These are phyloP conservation scores for Fusarium sp. DNA, from an alignment of 2,329 filamentous ascomycete species.

Conservation along the genomic window DNA sequence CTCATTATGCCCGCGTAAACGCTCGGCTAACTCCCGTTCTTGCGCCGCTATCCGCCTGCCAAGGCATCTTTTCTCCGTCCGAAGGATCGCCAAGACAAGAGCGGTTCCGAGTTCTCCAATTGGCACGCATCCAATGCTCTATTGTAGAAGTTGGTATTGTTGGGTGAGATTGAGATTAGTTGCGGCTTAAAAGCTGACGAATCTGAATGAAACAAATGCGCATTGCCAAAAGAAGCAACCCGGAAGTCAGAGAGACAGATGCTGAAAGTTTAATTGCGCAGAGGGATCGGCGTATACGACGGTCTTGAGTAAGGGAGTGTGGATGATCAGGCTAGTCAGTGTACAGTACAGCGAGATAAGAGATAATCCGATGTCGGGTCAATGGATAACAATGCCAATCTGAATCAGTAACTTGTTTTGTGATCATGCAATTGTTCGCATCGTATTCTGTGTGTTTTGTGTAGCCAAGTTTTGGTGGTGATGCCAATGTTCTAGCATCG, in stretches of 20 bases:
- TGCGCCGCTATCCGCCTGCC: constrained; percentile 8
- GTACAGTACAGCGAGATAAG: neutral
- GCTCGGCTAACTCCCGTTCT: constrained; percentile 11
- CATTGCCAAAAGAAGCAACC: neutral
- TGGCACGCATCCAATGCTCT: neutral
- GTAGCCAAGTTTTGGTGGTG: neutral
- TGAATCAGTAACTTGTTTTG: neutral
- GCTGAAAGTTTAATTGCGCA: neutral
- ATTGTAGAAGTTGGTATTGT: neutral
- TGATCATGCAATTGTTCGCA: neutral
- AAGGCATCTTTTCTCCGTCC: constrained; percentile 5
- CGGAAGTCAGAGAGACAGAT: neutral
- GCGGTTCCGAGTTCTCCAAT: neutral
- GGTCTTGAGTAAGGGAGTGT: neutral
- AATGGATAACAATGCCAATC: neutral
- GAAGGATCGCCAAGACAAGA: neutral
- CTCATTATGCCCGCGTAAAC: constrained; percentile 19
- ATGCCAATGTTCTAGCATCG: constrained; percentile 9
- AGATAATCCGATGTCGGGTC: neutral
- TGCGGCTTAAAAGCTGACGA: constrained; percentile 1
- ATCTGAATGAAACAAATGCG: neutral
- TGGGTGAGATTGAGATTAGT: neutral
- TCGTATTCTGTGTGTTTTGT: neutral
- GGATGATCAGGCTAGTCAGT: neutral
- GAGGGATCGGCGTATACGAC: neutral